These are phyloP conservation scores for Pythium sp. DNA, from an alignment of 352 stramenopile species.

Conservation along the genomic window DNA sequence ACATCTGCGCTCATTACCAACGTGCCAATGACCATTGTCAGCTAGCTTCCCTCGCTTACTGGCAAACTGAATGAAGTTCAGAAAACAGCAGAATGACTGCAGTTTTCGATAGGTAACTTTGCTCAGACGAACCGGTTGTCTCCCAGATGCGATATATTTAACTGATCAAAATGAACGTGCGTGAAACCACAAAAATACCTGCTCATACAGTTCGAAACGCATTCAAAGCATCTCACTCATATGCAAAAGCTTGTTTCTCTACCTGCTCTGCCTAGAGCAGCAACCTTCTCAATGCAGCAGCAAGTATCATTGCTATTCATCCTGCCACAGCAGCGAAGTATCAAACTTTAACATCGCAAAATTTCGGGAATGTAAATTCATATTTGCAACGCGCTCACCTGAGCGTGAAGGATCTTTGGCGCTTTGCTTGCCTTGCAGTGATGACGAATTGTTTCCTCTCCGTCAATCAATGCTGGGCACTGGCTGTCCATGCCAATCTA, in stretches of 20 bases:
- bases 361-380: neutral
- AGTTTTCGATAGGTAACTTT: neutral
- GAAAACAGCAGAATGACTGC: neutral
- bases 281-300: too few relatives aligned
- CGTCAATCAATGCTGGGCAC: conserved; percentile 49
- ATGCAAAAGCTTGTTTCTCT: neutral
- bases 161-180: neutral
- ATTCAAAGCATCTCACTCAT: neutral
- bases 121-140: neutral
- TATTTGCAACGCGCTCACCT: neutral
- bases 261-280: too few relatives aligned
- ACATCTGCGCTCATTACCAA: neutral
- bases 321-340: too few relatives aligned
- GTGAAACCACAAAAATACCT: neutral
- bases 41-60: neutral
- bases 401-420: neutral
- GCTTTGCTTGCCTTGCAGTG: neutral
- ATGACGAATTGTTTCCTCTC: neutral
- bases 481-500: conserved; percentile 45
- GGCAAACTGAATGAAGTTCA: neutral
- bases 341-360: too few relatives aligned
- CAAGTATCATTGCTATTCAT: too few relatives aligned
- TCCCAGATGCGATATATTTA: neutral
- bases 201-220: neutral
- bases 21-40: neutral